phyloP scores from a whole-genome alignment of 768 basidiomycete genomes.

The Exidia glandulosa region DNA sequence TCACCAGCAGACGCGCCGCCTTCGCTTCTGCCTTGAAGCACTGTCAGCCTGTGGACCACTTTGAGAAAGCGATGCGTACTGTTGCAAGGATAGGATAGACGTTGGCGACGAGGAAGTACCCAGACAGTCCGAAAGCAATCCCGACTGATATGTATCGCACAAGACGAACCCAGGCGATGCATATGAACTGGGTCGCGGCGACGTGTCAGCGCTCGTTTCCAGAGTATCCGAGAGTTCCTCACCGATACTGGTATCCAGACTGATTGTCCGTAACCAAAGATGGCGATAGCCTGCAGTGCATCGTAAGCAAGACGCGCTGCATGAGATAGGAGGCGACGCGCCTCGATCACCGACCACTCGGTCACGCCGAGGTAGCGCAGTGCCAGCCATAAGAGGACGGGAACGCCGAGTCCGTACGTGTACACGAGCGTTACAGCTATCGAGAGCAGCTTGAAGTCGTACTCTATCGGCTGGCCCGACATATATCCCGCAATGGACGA shows the following conservation, averaged over 20 bases:
- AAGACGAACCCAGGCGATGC: constrained; percentile 74
- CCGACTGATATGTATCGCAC: constrained; percentile 74
- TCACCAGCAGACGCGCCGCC: constrained; percentile 71
- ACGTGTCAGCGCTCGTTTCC: not conserved
- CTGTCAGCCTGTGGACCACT: not conserved
- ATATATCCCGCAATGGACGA: constrained; percentile 84
- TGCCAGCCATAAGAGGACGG: constrained; percentile 72
- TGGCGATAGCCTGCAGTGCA: constrained; percentile 41
- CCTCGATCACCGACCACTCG: constrained; percentile 79
- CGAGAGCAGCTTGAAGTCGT: constrained; percentile 78
- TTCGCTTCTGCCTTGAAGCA: constrained; percentile 67
- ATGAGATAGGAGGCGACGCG: not conserved
- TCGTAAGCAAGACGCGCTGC: not conserved
- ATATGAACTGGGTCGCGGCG: constrained; percentile 50
- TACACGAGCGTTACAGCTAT: constrained; percentile 81
- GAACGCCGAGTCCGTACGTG: constrained; percentile 73
- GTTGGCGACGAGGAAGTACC: constrained; percentile 75
- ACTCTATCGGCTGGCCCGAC: constrained; percentile 52
- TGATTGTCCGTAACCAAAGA: constrained; percentile 77
- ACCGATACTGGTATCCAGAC: constrained; percentile 86
- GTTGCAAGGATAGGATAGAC: constrained; percentile 84
- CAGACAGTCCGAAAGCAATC: constrained; percentile 66
- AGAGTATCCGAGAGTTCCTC: constrained; percentile 14
- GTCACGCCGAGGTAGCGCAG: constrained; percentile 80
- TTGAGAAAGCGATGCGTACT: constrained; percentile 33